phyloP scores from a whole-genome alignment of 129 eudicot genomes.

The Pseudognaphalium luteoalbum region DNA sequence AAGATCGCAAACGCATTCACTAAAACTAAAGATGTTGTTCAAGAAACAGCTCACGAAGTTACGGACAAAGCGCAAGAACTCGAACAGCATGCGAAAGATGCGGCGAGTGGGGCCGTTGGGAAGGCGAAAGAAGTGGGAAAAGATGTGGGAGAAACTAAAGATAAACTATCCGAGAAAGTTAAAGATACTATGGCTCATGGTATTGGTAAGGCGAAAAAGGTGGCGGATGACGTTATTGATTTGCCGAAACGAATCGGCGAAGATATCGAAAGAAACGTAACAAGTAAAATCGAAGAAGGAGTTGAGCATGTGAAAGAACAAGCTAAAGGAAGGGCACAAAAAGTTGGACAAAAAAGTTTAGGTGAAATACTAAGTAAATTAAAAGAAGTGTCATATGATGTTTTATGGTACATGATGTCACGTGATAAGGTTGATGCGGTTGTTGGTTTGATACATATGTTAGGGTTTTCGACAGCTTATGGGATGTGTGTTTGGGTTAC shows the following conservation, averaged over 20 bases:
- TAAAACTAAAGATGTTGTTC: constrained; percentile 36
- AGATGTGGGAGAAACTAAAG: neutral
- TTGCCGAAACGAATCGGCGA: constrained; percentile 17
- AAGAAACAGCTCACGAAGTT: constrained; percentile 27
- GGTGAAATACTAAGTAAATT: constrained; percentile 23
- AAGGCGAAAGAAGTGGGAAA: constrained; percentile 29
- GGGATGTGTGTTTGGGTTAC: constrained; percentile 83
- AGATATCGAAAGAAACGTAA: constrained; percentile 25
- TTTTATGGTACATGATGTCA: constrained; percentile 23
- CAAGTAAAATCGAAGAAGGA: constrained; percentile 8
- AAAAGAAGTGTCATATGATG: constrained; percentile 31
- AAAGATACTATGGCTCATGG: constrained; percentile 25
- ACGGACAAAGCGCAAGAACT: constrained; percentile 26
- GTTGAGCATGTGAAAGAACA: constrained; percentile 19
- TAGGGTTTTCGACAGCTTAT: constrained; percentile 63
- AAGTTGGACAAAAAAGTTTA: constrained; percentile 35
- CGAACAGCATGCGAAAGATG: constrained; percentile 27
- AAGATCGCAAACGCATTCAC: constrained; percentile 43
- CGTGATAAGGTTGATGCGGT: constrained; percentile 27
- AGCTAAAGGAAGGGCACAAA: constrained; percentile 16
- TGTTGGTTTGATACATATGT: constrained; percentile 47
- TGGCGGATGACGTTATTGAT: constrained; percentile 15
- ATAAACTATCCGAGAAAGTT: neutral
- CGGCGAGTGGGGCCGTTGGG: constrained; percentile 11
- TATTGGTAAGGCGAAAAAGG: constrained; percentile 26